Evolutionary conservation across 768 basidiomycete species (phyloP).

Genomic region (Naganishia vaughanmartiniae): DNA sequence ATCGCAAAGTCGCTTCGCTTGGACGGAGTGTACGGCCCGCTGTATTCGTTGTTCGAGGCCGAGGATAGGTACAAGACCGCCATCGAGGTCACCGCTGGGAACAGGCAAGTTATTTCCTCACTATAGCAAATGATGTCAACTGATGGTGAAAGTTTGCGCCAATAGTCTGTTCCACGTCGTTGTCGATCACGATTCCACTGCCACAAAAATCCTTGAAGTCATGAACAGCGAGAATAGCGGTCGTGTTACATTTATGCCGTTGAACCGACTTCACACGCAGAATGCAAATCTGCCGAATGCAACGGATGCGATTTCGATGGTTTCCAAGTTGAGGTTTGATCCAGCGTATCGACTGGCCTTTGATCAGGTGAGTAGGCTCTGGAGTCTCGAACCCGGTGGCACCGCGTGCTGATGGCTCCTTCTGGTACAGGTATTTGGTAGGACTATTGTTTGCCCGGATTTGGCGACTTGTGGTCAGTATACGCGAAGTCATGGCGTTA

Average conservation of each 20-base stretch:
- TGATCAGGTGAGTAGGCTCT: constrained; percentile 61
- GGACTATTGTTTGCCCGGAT: constrained; percentile 92
- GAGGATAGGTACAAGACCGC: constrained; percentile 89
- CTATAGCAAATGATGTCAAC: not conserved
- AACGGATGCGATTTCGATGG: constrained; percentile 58
- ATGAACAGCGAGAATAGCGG: constrained; percentile 88
- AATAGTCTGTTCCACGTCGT: constrained; percentile 91
- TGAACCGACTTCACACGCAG: constrained; percentile 87
- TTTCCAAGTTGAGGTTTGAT: constrained; percentile 79
- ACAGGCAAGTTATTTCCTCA: constrained; percentile 65
- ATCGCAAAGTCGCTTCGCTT: constrained; percentile 74
- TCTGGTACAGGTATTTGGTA: constrained; percentile 70
- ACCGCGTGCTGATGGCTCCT: not conserved
- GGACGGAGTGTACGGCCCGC: constrained; percentile 84
- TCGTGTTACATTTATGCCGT: constrained; percentile 95
- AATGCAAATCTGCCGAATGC: constrained; percentile 59
- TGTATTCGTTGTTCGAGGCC: constrained; percentile 90
- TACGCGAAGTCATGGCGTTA: constrained; percentile 88
- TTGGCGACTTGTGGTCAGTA: constrained; percentile 89
- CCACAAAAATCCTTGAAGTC: constrained; percentile 80
- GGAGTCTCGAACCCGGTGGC: not conserved
- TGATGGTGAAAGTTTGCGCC: constrained; percentile 12
- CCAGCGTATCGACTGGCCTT: constrained; percentile 73
- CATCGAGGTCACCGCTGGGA: constrained; percentile 91
- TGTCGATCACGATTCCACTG: constrained; percentile 93